phyloP scores from a whole-genome alignment of 257 asterid genomes.

The Capsicum rhomboideum region DNA sequence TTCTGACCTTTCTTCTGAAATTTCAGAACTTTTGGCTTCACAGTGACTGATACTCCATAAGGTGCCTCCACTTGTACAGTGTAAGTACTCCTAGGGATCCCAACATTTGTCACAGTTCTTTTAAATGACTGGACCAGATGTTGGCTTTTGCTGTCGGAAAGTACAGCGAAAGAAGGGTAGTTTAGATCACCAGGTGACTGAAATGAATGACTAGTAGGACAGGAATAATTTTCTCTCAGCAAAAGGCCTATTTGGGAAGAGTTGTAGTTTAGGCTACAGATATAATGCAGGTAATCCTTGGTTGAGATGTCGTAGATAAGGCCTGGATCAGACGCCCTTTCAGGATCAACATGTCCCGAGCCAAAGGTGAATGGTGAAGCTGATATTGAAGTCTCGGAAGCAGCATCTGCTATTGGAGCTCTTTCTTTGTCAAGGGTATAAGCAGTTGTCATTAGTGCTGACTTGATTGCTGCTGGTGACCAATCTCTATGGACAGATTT shows the following conservation, averaged over 20 bases:
- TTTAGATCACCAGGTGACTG: conserved; percentile 49
- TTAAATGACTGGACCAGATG: conserved; percentile 21
- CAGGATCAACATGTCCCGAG: conserved; percentile 63
- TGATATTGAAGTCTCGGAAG: conserved; percentile 11
- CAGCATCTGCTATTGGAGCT: conserved; percentile 41
- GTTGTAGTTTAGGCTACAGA: conserved; percentile 56
- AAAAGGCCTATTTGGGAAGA: conserved; percentile 41
- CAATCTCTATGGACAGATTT: conserved; percentile 48
- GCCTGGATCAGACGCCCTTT: conserved; percentile 62
- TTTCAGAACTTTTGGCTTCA: conserved; percentile 39
- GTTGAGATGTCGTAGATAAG: conserved; percentile 45
- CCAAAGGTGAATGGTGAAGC: conserved; percentile 62
- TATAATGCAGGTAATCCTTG: conserved; percentile 36
- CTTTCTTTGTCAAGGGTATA: conserved; percentile 21
- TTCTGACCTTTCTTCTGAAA: conserved; percentile 43
- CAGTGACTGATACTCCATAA: conserved; percentile 28
- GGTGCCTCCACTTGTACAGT: conserved; percentile 33
- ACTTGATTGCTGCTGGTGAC: conserved; percentile 75
- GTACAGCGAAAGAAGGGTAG: conserved; percentile 69
- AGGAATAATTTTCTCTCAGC: conserved; percentile 25
- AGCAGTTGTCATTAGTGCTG: conserved; percentile 74
- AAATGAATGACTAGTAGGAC: conserved; percentile 28
- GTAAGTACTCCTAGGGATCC: conserved; percentile 29
- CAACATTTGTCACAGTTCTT: conserved; percentile 67
- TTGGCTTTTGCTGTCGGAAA: conserved; percentile 2